Base-by-base conservation (phyloP, 2,329 filamentous ascomycete species). In the Rutstroemia sp. region DNA sequence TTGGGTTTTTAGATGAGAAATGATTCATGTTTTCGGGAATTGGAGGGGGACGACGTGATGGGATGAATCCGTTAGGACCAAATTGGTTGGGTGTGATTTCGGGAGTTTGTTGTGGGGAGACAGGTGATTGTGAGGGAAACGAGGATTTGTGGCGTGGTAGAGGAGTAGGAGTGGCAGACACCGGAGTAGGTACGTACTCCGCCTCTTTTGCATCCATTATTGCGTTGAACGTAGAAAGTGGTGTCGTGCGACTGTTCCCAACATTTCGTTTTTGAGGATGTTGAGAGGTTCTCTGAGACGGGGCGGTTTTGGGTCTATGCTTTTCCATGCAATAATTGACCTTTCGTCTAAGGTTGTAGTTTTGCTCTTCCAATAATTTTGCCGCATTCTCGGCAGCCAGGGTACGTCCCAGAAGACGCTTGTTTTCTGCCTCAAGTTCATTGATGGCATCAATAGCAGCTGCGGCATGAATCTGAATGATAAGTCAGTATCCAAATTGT, bases 311-410 rank as follows among this genome's bases (percentile, higher is more conserved):
- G 16, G 60, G 59, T 16, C 59, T 61, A 9, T 63, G 56, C 25
- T 54, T 50, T 25, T 54, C 42, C 49, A 39, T 58, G 45, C 56
- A 67, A 21, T 62, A 59, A 14, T 61, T 58, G 8, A 66, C 53
- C 54, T 54, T 58, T 16, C 53, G 45, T 52, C 61, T 58, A n/a
- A 67, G 65, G 30, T 60, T 37, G 0, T 54, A 56, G 19, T 67
- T 67, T 23, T 63, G 57, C 30, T 63, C 58, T 39, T 51, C 54
- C 3, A 68, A 54, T n/a, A 48, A 18, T 44, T 63, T 63, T 7
- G 66, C 63, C 14, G 57, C 52, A 54, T 62, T 55, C 61, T 69
- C 66, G 2, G 66, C 66, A n/a, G 58, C 59, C 18, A 56, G 16
- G n/a, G 50, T 54, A 21, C 58, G 54, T 21, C 50, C 50, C 10